Evolutionary conservation across 371 early-diverging fungal species (phyloP).

Genomic region (Quaeritorhiza haematococci): DNA sequence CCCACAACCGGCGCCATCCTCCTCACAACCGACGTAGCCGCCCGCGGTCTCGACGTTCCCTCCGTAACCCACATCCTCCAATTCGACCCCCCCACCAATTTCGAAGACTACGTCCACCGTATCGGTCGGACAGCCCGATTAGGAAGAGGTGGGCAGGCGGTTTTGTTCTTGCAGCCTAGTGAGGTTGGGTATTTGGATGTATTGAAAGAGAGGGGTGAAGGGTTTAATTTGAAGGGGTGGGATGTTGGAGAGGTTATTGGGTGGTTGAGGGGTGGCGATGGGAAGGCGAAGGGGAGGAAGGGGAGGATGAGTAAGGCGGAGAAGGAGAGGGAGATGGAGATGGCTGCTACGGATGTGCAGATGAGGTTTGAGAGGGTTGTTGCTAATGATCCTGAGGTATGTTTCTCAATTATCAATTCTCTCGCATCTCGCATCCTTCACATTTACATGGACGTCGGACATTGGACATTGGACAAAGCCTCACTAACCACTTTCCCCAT

Average conservation of each 20-base stretch:
- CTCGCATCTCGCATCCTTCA: background rate
- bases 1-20: conserved; percentile 58
- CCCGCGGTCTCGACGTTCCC: conserved; percentile 96
- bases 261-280: conserved; percentile 7
- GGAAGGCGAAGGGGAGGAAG: background rate
- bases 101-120: conserved; percentile 94
- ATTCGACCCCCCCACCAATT: conserved; percentile 94
- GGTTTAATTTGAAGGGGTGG: background rate
- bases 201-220: conserved; percentile 35
- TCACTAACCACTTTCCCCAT: background rate
- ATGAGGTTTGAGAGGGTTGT: conserved; percentile 44
- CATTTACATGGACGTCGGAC: background rate
- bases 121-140: conserved; percentile 98
- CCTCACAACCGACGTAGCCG: conserved; percentile 96
- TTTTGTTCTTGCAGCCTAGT: conserved; percentile 79
- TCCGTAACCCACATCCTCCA: conserved; percentile 90
- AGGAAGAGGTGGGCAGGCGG: conserved; percentile 78
- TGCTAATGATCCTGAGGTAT: conserved; percentile 19
- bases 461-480: background rate
- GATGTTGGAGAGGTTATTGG: background rate
- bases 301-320: background rate
- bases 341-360: conserved; percentile 45
- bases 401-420: background rate
- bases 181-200: conserved; percentile 79
- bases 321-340: conserved; percentile 24